Evolutionary conservation across 2,329 filamentous ascomycete species (phyloP), one percentile per base, ranked within the genome.

Genomic region (Fusarium heterosporum): DNA sequence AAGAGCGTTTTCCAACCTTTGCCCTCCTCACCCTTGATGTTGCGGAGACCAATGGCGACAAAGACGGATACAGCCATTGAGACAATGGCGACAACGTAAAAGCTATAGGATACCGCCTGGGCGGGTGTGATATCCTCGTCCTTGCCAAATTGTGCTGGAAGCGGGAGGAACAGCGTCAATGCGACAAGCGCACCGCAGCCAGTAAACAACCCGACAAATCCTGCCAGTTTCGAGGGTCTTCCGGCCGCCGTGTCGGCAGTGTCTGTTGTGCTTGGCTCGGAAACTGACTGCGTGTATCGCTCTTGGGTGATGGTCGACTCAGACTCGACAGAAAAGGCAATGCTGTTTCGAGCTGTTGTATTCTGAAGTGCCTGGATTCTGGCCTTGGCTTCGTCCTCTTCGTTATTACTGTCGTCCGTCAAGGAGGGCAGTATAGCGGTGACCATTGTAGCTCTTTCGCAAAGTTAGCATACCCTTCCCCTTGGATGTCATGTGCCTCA

Each of bases 171-270:
- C 32, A 96, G 74, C 0, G 83, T 79, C 29, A 99, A 82, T 12
- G 96, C 93, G 6, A 99, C 84, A 7, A 99, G 84, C 14, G 96
- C 96, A 61, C 96, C 96, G 72, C 92, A 93, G 25, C 96, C 96
- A 9, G 96, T 97, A 75, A 96, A 97, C 59, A 97, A 83, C 6
- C 96, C 96, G 7, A 99, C 96, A 49, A 94, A 89, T 0, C 96
- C 96, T 16, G 96, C 95, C 26, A 99, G 85, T 17, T 83, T 82
- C 2, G 85, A 84, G 3, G 86, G 83, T 64, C 85, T 85, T n/a
- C 79, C 78, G 43, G 68, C 75, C 70, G 59, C 51, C 10, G 67
- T 72, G 38, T 64, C 67, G 41, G 61, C 71, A 6, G 68, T 63
- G 39, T 74, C 74, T 6, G 67, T 68, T 5, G 66, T 52, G 12